These are phyloP conservation scores for Castanopsis chinensis DNA, from an alignment of 306 rosid genomes.

Conservation along the genomic window DNA sequence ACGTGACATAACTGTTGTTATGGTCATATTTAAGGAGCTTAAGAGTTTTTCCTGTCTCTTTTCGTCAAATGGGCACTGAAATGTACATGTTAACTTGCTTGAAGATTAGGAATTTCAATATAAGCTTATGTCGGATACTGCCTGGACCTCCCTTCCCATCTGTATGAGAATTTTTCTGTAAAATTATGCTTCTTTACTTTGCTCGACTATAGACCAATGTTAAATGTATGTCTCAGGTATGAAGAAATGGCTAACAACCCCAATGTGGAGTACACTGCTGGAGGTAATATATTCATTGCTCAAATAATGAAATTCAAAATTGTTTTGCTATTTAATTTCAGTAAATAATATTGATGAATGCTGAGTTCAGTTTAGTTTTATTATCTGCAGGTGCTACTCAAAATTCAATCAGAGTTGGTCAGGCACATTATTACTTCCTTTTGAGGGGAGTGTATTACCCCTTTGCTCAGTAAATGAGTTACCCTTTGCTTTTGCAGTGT, in stretches of 20 bases:
- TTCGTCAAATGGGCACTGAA: background rate
- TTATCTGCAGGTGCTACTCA: constrained; percentile 77
- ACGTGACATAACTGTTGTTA: background rate
- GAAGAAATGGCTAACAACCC: constrained; percentile 57
- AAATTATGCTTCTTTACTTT: background rate
- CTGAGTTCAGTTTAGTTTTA: background rate
- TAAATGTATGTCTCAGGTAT: constrained; percentile 42
- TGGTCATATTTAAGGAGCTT: background rate
- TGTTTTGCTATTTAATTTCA: background rate
- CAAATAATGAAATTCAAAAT: background rate
- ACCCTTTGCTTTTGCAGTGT: constrained; percentile 48
- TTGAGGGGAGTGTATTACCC: background rate
- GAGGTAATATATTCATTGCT: constrained; percentile 52
- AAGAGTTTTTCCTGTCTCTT: background rate
- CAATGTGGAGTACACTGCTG: constrained; percentile 89
- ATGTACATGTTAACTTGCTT: background rate
- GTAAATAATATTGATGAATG: background rate
- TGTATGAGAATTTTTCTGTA: background rate
- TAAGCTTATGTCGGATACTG: background rate
- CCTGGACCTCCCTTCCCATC: background rate
- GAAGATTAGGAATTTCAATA: background rate
- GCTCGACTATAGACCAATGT: background rate
- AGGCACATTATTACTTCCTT: constrained; percentile 45
- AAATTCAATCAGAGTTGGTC: constrained; percentile 85
- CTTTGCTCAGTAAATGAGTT: background rate